A percentile compares a stretch with the other conserved stretches of the same genome.
These are phyloP conservation scores for Psilocybe cubensis DNA, from an alignment of 768 basidiomycete species.

Conservation along the genomic window DNA sequence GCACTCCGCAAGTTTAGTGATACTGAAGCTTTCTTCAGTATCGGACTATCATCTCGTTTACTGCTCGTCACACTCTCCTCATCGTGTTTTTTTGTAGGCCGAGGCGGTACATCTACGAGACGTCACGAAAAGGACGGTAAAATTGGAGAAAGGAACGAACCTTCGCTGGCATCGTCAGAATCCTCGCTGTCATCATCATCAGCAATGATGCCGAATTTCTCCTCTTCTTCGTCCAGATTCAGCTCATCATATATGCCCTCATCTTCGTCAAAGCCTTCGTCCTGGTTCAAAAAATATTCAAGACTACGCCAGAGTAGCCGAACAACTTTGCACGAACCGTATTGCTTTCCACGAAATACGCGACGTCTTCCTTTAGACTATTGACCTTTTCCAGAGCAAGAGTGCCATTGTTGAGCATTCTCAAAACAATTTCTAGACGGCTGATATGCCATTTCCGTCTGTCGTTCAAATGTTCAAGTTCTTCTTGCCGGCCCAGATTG, in stretches of 20 bases:
- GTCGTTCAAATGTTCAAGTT: slow-evolving; percentile 89
- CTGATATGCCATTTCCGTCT: slow-evolving; percentile 94
- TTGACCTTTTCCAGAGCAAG: slow-evolving; percentile 80
- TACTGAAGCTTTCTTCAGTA: slow-evolving; percentile 75
- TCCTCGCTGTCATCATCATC: slow-evolving; percentile 83
- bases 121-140: not conserved
- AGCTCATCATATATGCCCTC: slow-evolving; percentile 98
- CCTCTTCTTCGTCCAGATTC: slow-evolving; percentile 95
- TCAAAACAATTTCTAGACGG: slow-evolving; percentile 90
- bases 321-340: slow-evolving; percentile 66
- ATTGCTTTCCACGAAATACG: slow-evolving; percentile 96
- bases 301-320: not conserved
- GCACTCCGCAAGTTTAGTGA: slow-evolving; percentile 72
- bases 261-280: slow-evolving; percentile 97
- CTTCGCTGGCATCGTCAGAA: slow-evolving; percentile 76
- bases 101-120: slow-evolving; percentile 61
- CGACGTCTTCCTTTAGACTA: slow-evolving; percentile 89
- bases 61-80: slow-evolving; percentile 77
- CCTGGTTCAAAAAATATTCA: slow-evolving; percentile 48
- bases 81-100: slow-evolving; percentile 78
- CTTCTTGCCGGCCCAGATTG: slow-evolving; percentile 73
- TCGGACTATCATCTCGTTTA: slow-evolving; percentile 79
- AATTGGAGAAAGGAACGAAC: slow-evolving; percentile 34
- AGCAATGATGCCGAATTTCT: slow-evolving; percentile 81
- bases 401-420: slow-evolving; percentile 93